A percentile compares a stretch with the other conserved stretches of the same genome.
Evolutionary conservation across 2,329 filamentous ascomycete species (phyloP).

Genomic region (Aspergillus clavatus): DNA sequence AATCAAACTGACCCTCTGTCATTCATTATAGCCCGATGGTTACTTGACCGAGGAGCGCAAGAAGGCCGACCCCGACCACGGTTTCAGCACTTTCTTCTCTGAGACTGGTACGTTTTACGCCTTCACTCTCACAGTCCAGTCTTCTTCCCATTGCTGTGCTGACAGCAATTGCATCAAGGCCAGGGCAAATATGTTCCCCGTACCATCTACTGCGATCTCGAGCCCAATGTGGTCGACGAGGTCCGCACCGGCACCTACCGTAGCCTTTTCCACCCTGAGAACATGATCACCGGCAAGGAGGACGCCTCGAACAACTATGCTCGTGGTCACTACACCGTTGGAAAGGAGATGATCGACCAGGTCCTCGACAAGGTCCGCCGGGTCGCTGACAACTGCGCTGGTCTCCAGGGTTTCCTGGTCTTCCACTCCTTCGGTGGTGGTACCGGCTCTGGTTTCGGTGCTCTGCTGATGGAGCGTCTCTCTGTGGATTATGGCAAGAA

Average conservation of each 20-base stretch:
- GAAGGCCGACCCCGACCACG: conserved; percentile 84
- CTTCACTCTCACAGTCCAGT: background rate
- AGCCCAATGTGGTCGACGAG: conserved; percentile 99
- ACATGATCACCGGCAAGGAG: conserved; percentile 99
- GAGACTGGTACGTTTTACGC: conserved; percentile 74
- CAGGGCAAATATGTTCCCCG: conserved; percentile 98
- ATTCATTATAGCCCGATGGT: conserved; percentile 75
- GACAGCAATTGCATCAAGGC: conserved; percentile 50
- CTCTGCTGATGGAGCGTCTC: conserved; percentile 96
- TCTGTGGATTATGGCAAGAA: conserved; percentile 99
- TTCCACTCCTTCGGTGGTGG: conserved; percentile 99
- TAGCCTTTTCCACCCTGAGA: conserved; percentile 95
- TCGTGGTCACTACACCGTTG: conserved; percentile 98
- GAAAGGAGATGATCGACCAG: conserved; percentile 98
- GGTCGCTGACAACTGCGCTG: conserved; percentile 95
- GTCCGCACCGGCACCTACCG: conserved; percentile 97
- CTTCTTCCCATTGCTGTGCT: conserved; percentile 11
- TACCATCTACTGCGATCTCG: conserved; percentile 99
- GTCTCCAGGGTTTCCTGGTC: conserved; percentile 97
- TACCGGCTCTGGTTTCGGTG: conserved; percentile 97
- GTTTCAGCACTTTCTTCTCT: conserved; percentile 99
- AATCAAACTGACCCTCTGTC: conserved; percentile 12
- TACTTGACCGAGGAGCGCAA: conserved; percentile 98
- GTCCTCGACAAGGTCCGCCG: conserved; percentile 97
- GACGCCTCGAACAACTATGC: conserved; percentile 99